Conservation (phyloP, 2,329 filamentous ascomycete species). For the Fusarium illudens region DNA sequence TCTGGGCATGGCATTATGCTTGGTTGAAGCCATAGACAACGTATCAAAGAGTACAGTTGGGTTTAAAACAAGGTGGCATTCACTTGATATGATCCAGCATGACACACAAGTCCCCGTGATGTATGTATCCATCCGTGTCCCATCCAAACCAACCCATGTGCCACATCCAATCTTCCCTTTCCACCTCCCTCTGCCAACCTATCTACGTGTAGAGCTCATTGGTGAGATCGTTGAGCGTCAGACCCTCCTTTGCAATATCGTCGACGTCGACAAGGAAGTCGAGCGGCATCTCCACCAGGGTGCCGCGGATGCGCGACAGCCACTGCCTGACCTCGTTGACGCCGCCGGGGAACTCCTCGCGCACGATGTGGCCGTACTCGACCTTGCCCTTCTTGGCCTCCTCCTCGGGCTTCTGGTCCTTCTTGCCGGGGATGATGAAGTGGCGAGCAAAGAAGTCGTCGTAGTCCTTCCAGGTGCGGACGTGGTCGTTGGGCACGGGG, state of each 20-base stretch:
- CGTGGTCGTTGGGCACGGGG: conserved; percentile 73
- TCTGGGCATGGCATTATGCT: background rate
- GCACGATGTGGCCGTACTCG: conserved; percentile 87
- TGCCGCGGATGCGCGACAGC: conserved; percentile 72
- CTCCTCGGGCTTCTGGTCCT: conserved; percentile 60
- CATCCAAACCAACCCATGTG: background rate
- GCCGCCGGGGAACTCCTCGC: conserved; percentile 78
- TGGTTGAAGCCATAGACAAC: background rate
- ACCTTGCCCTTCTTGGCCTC: conserved; percentile 66
- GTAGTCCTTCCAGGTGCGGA: conserved; percentile 77
- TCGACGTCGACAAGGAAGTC: conserved; percentile 82
- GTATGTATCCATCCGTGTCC: background rate
- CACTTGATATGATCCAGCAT: background rate
- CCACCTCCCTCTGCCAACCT: conserved; percentile 27
- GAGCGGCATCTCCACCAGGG: conserved; percentile 88
- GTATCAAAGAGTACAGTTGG: background rate
- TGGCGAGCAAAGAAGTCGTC: conserved; percentile 73
- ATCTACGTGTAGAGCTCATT: conserved; percentile 73
- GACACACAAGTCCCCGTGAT: background rate
- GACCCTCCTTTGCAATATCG: conserved; percentile 85
- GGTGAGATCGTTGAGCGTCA: conserved; percentile 76
- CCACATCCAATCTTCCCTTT: background rate
- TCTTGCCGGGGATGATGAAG: conserved; percentile 67
- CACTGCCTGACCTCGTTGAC: conserved; percentile 76
- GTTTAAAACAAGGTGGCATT: background rate